Evolutionary conservation across 495 filamentous ascomycete species (phyloP), one percentile per base, ranked within the genome.

Genomic region (Apodospora peruviana): DNA sequence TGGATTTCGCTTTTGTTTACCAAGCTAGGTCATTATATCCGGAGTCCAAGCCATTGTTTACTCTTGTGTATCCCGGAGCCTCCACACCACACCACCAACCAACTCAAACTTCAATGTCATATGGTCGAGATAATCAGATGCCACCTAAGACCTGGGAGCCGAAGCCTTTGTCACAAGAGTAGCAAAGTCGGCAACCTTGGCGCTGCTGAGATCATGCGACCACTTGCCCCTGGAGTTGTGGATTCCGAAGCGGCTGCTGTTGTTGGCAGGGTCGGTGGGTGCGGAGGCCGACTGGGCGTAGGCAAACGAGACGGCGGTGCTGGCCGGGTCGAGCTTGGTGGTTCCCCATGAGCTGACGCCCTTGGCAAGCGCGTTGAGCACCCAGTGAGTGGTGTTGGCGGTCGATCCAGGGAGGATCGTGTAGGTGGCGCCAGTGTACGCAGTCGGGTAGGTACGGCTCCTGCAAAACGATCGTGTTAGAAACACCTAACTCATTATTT

Each of bases 341-440:
- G 40, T 61, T 21, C 59, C 57, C 56, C 57, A 69, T 2, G 53
- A 45, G 42, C 62, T 68, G 55, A 65, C 60, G 37, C 66, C 68
- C 56, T 61, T 59, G 56, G 61, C 64, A 17, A 71, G 57, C 9
- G 58, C 59, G 37, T 48, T 68, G 50, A 68, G 41, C 3, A 55
- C 61, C 68, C 68, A 71, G 54, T 71, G 68, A 2, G 68, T 71
- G 32, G 44, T 45, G 53, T 71, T 65, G 57, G 53, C 27, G 10
- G 34, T 35, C 2, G 61, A 55, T 24, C 51, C 48, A 3, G 59
- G 49, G 27, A 60, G 59, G 21, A 63, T 44, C 1, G 58, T 63
- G 51, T 64, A 60, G 36, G 39, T 57, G 23, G 54, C 61, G n/a
- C 43, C 55, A 9, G 57, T 41, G 22, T 53, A 57, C 2, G 56